Conservation (phyloP, 2,329 filamentous ascomycete genomes). For the Botrytis pseudocinerea region DNA sequence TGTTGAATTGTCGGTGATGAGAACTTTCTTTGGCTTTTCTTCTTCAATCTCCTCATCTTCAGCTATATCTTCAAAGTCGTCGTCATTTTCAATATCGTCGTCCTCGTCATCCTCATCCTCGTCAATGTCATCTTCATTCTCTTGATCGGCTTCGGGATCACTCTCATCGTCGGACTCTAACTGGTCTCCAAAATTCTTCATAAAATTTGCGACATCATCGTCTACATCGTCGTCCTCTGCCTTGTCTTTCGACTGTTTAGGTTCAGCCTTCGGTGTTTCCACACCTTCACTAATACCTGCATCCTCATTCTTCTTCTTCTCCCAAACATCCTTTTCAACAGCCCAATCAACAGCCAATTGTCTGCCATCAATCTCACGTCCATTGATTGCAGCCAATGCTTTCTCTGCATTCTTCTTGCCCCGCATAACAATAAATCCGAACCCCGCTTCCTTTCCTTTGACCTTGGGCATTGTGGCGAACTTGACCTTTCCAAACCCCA, state of each 20-base stretch:
- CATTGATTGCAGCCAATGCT: conserved; percentile 82
- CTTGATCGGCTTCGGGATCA: conserved; percentile 39
- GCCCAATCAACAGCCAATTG: conserved; percentile 95
- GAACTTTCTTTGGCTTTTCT: conserved; percentile 41
- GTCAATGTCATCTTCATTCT: conserved; percentile 43
- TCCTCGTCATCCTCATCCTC: conserved; percentile 37
- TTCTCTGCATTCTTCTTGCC: conserved; percentile 89
- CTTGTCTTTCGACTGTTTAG: conserved; percentile 37
- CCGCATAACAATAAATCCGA: conserved; percentile 88
- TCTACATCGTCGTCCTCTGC: conserved; percentile 34
- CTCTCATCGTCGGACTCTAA: conserved; percentile 44
- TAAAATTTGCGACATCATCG: conserved; percentile 43
- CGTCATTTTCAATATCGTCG: conserved; percentile 47
- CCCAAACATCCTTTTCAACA: conserved; percentile 86
- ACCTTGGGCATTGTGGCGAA: conserved; percentile 80
- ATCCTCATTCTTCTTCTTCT: conserved; percentile 52
- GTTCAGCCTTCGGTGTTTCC: conserved; percentile 39
- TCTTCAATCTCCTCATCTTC: conserved; percentile 45
- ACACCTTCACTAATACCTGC: conserved; percentile 42
- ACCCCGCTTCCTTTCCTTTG: conserved; percentile 71
- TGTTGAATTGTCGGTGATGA: conserved; percentile 63
- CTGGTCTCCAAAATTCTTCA: conserved; percentile 40
- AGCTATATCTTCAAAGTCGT: conserved; percentile 47
- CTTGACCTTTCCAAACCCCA: conserved; percentile 89
- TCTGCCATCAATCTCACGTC: conserved; percentile 84